Base-by-base conservation (phyloP, 768 basidiomycete species). In the Rhizopogon vulgaris region DNA sequence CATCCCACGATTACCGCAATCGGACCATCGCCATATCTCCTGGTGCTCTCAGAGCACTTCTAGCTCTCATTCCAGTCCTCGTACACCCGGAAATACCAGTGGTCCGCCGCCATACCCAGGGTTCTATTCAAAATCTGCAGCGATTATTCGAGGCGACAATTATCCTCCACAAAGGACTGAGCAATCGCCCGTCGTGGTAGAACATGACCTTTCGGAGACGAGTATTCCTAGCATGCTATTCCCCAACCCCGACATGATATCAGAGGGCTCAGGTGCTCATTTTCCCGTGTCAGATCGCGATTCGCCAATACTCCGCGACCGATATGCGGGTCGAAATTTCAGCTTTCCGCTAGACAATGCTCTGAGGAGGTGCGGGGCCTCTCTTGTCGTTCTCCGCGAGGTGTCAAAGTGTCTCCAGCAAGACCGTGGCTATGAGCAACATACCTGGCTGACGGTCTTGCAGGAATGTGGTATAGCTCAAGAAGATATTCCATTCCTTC, bases 391-490 rank as follows among this genome's bases (percentile, higher is more conserved):
- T 32, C 57, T 53, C 10, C 54, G 42, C 10, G 63, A 59, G 24
- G 59, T 67, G 7, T 39, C 50, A 39, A 60, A 32, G 47, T 67
- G 66, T 50, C 57, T 69, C 49, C 30, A 47, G 32, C 65, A 52
- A 27, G 17, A 55, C 5, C 52, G 27, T 17, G 66, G 63, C 2
- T 67, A 63, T 25, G 66, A 69, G 11, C 60, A 58, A 17, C 49
- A 58, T 2, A 63, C 66, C 49, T 67, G 66, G 66, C 53, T 62
- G 28, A 46, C 48, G 5, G 57, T 58, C 10, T 60, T 67, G 25
- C 56, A 53, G 49, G 58, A 58, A 12, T 63, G 57, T 27, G 58
- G 58, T 18, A 28, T 67, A 45, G 56, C 53, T 22, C 25, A 42
- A 3, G 57, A 57, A 10, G 56, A 56, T 2, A 55, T 55, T 6